Base-by-base conservation (phyloP, 2,329 filamentous ascomycete genomes). In the Boeremia lycopersici region DNA sequence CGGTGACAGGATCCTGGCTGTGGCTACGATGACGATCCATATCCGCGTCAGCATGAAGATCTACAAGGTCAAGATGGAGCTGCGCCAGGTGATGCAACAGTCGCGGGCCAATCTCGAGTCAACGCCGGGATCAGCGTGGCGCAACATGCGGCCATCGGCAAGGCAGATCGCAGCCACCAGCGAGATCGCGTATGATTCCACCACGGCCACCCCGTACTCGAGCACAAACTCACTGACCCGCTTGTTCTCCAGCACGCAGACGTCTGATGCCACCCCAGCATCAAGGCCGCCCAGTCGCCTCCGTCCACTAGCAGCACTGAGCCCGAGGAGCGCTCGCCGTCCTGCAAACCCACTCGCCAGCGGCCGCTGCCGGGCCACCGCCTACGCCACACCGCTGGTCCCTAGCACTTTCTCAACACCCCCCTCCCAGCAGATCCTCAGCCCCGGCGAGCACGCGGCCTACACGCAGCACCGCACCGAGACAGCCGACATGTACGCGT, bases 1-100 rank as follows among this genome's bases (percentile, higher is more conserved):
- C 17, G 11, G 9, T 26, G 3, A 6, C 6, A 74, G 71, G 71
- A 39, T 88, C 30, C 77, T 84, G 7, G 87, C 90, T 31, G 59
- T 82, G 12, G 59, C 83, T 34, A 90, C 86, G 0, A 79, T 88
- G 45, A 79, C 81, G 58, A 89, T 90, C 59, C 90, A 90, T 64
- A 77, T 85, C 47, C 79, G 83, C 29, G 85, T 86, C n/a, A 88
- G 88, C 8, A 78, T 80, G 53, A 84, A 86, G 35, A 90, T 90
- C 54, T 89, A 86, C 70, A 80, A 82, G 56, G 38, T 28, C 3
- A 88, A 88, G 69, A 83, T 26, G 9, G 88, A 62, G 67, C 81
- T 88, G 48, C 81, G 77, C 41, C 44, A n/a, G 34, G 80, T 81
- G 55, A 58, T 1, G 65, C 58, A 48, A n/a, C 44, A 47, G 11